Evolutionary conservation across 208 protist genomes (phyloP), one percentile per base, ranked within the genome.

Genomic region (Crithidia brevicula): DNA sequence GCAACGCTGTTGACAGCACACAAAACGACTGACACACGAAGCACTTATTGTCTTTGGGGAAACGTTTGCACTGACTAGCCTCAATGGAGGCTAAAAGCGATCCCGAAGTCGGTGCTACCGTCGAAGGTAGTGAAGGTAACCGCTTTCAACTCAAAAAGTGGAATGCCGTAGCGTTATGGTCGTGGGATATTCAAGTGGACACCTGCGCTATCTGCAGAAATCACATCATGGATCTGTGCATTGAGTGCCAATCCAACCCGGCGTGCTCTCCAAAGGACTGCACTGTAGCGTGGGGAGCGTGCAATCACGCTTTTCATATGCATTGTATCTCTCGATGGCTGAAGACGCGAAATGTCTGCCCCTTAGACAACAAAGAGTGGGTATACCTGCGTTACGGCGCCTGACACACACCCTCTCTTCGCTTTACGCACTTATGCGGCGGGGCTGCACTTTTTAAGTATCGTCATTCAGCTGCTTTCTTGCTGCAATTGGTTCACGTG

Each of bases 321-420:
- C 98, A 99, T 78, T 99, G 98, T 79, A 99, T 99, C 67, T 98
- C 97, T 10, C 83, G 97, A 30, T 99, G 98, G 98, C 89, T 99
- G 4, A 99, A 99, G 74, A 99, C 98, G 0, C 88, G 98, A 27
- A 97, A 99, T 74, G 98, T 99, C 1, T 99, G 98, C 72, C 98
- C 98, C 13, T 74, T 99, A 25, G 95, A 97, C 80, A 99, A 99
- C 65, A 86, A 97, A 43, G 97, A 99, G 52, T 98, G 95, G 98
- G 96, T 98, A 46, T 99, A 99, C 78, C 91, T 98, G 52, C 98
- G 98, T 67, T 98, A 97, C 68, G 98, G 95, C 43, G 84, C 90
- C 4, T 98, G 34, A 65, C 36, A 40, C 36, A 40, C 36, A 40
- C n/a, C n/a, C n/a, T n/a, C n/a, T n/a, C n/a, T n/a, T n/a, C n/a